Conservation (phyloP, 345 rosid genomes). For the Linum tenue region DNA sequence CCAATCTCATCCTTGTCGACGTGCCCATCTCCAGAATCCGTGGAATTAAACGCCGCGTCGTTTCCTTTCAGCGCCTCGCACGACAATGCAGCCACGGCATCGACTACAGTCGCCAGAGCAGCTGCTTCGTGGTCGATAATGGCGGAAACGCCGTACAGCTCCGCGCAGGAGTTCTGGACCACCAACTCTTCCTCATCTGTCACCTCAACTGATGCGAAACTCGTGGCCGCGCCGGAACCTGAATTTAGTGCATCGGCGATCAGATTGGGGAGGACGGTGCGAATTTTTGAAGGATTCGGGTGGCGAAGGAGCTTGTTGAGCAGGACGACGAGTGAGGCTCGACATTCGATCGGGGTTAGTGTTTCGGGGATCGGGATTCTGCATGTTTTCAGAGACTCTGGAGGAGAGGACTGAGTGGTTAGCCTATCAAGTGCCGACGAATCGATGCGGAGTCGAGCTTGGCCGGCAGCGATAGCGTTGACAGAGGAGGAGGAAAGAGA, state of each 20-base stretch:
- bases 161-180: constrained; percentile 26
- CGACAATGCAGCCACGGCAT: constrained; percentile 62
- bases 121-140: constrained; percentile 49
- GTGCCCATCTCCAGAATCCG: constrained; percentile 67
- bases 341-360: constrained; percentile 31
- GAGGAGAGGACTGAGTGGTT: constrained; percentile 15
- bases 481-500: constrained; percentile 40
- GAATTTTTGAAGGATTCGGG: constrained; percentile 22
- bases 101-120: constrained; percentile 37
- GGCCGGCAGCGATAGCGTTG: constrained; percentile 35
- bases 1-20: constrained; percentile 51
- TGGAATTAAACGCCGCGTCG: constrained; percentile 34
- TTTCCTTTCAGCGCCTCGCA: constrained; percentile 57
- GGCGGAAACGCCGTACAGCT: constrained; percentile 41
- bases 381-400: neutral
- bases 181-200: constrained; percentile 35
- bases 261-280: constrained; percentile 31
- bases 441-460: constrained; percentile 38
- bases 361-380: constrained; percentile 10
- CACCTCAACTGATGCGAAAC: constrained; percentile 24
- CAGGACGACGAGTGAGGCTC: constrained; percentile 45
- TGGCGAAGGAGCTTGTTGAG: constrained; percentile 49
- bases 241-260: constrained; percentile 31
- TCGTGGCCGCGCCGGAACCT: neutral
- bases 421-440: constrained; percentile 45